A percentile compares a stretch with the other conserved stretches of the same genome.
Evolutionary conservation across 2,329 filamentous ascomycete genomes (phyloP).

Genomic region (Paecilomyces formosus): DNA sequence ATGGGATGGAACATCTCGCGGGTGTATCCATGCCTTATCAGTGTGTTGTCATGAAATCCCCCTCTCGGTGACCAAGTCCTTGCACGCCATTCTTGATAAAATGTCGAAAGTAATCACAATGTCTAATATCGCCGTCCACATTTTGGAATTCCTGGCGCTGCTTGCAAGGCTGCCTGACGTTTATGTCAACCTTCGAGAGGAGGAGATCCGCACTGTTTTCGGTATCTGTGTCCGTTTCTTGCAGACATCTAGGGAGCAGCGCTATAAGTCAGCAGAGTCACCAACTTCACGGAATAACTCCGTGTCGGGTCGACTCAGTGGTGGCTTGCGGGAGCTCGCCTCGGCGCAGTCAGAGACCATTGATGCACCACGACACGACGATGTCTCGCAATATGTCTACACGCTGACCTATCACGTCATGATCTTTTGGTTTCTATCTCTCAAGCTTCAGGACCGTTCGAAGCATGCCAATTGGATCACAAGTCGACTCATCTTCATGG

Average conservation of each 20-base stretch:
- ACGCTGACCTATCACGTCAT: slow-evolving; percentile 92
- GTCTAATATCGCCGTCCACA: slow-evolving; percentile 83
- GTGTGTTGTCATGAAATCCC: slow-evolving; percentile 95
- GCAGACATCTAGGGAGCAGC: slow-evolving; percentile 69
- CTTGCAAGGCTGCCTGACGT: slow-evolving; percentile 77
- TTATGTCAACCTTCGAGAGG: slow-evolving; percentile 80
- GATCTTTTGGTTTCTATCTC: slow-evolving; percentile 89
- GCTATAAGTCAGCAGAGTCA: slow-evolving; percentile 26
- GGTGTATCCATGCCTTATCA: slow-evolving; percentile 88
- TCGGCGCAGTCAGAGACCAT: slow-evolving; percentile 17
- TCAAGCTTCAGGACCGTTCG: slow-evolving; percentile 76
- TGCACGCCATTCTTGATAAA: slow-evolving; percentile 80
- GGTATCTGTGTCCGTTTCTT: slow-evolving; percentile 92
- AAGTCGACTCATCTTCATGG: slow-evolving; percentile 70
- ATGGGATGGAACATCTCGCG: slow-evolving; percentile 80
- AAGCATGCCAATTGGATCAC: slow-evolving; percentile 87
- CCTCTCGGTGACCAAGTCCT: slow-evolving; percentile 72
- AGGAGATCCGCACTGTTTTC: slow-evolving; percentile 90
- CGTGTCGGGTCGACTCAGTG: slow-evolving; percentile 35
- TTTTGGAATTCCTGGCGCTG: slow-evolving; percentile 88
- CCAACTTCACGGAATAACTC: slow-evolving; percentile 24
- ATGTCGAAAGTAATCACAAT: slow-evolving; percentile 97
- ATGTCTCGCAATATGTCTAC: slow-evolving; percentile 88
- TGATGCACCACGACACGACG: slow-evolving; percentile 51
- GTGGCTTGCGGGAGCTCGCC: slow-evolving; percentile 36